Evolutionary conservation across 2,329 filamentous ascomycete genomes (phyloP).

Genomic region (Samsoniella hepiali): DNA sequence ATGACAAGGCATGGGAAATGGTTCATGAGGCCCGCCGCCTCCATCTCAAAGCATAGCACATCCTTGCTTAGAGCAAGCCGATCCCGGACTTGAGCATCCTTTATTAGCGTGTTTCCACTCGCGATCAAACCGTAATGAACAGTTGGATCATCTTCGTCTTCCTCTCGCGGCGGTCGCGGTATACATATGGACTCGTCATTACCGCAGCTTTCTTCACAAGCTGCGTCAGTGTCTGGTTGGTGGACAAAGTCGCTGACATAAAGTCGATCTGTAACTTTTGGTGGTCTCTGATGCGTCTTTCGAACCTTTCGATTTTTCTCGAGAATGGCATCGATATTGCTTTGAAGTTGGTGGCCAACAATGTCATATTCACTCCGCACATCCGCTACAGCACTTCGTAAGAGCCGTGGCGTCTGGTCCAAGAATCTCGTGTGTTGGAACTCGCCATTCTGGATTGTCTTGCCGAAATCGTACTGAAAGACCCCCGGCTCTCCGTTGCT

Average conservation of each 20-base stretch:
- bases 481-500: background rate
- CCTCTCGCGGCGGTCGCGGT: no score
- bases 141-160: background rate
- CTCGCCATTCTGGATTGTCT: background rate
- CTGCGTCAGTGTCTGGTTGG: no score
- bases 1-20: background rate
- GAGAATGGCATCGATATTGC: no score
- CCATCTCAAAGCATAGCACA: background rate
- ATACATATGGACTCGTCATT: no score
- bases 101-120: background rate
- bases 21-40: background rate
- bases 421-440: conserved; percentile 4
- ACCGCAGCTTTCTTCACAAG: no score
- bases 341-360: no score
- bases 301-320: no score
- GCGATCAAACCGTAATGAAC: background rate
- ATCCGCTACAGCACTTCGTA: no score
- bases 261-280: no score
- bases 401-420: background rate
- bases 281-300: no score
- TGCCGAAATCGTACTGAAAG: conserved; percentile 19
- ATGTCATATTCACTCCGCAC: background rate
- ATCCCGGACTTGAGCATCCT: background rate
- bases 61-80: background rate
- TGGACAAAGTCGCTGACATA: no score